Evolutionary conservation across 768 basidiomycete genomes (phyloP).

Genomic region (Solioccasus polychromus): DNA sequence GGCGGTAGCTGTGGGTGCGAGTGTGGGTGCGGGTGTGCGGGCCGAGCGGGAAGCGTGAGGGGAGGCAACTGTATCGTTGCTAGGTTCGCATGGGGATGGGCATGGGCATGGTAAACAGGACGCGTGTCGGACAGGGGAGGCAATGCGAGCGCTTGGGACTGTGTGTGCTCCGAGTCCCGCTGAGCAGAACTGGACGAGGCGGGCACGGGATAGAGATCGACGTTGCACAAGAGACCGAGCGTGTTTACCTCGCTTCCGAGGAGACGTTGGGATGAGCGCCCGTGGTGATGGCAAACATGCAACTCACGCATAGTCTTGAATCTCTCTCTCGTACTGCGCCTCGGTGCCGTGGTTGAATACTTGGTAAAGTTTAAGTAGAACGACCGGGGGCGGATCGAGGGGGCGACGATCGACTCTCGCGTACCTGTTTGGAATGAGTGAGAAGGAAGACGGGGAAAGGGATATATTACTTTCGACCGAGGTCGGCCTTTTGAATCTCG

Average conservation of each 20-base stretch:
- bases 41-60: conserved; percentile 13
- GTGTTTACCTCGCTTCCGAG: conserved; percentile 52
- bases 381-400: conserved; percentile 64
- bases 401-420: conserved; percentile 63
- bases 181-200: conserved; percentile 2
- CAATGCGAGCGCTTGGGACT: too few species aligned
- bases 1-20: neutral
- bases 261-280: neutral
- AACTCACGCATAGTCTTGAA: conserved; percentile 48
- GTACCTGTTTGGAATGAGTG: conserved; percentile 36
- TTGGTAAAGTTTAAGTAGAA: conserved; percentile 50
- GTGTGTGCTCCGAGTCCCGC: neutral
- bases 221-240: conserved; percentile 72
- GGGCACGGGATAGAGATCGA: conserved; percentile 70
- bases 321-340: conserved; percentile 44
- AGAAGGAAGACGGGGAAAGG: neutral
- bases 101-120: conserved; percentile 11
- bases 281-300: neutral
- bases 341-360: conserved; percentile 40
- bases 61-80: conserved; percentile 22
- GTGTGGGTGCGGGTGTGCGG: neutral
- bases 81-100: conserved; percentile 13
- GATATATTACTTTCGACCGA: conserved; percentile 59
- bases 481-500: conserved; percentile 65
- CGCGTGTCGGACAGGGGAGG: too few species aligned